Conservation (phyloP, 2,329 filamentous ascomycete genomes). For the Sphaerulina musiva region DNA sequence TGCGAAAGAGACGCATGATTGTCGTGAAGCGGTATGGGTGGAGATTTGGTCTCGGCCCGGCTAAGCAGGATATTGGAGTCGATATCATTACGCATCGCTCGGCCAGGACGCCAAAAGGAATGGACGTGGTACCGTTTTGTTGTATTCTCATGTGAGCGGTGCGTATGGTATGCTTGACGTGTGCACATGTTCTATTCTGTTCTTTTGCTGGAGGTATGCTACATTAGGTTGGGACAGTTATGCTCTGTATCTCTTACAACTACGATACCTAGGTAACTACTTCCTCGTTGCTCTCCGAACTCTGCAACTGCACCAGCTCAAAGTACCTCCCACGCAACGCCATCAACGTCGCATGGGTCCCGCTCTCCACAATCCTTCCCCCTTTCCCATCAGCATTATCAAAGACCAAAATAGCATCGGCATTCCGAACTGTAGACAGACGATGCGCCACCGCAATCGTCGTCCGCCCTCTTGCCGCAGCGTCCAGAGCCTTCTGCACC, state of each 20-base stretch:
- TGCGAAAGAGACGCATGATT: slow-evolving; percentile 23
- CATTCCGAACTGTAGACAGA: slow-evolving; percentile 34
- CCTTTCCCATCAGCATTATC: slow-evolving; percentile 12
- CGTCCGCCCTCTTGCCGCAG: slow-evolving; percentile 35
- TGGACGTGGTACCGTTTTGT: slow-evolving; percentile 8
- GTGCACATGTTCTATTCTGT: too few species aligned
- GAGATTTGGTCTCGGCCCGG: slow-evolving; percentile 24
- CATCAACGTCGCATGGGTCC: slow-evolving; percentile 37
- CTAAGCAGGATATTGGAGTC: slow-evolving; percentile 19
- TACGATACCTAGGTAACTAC: background rate
- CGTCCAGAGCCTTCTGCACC: slow-evolving; percentile 62
- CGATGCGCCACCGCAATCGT: slow-evolving; percentile 39
- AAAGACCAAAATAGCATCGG: slow-evolving; percentile 37
- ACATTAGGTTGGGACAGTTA: too few species aligned
- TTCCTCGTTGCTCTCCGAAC: slow-evolving; percentile 3
- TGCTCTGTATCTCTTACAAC: too few species aligned
- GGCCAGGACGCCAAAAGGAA: slow-evolving; percentile 2
- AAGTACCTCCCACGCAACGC: slow-evolving; percentile 35
- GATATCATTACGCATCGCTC: slow-evolving; percentile 19
- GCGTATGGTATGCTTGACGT: too few species aligned
- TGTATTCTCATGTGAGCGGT: slow-evolving; percentile 15
- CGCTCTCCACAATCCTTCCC: slow-evolving; percentile 35
- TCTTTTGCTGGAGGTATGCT: too few species aligned
- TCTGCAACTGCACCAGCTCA: slow-evolving; percentile 11
- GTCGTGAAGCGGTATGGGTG: slow-evolving; percentile 25